Evolutionary conservation across 129 eudicot species (phyloP), one percentile per base, ranked within the genome.

Genomic region (Centrapalus pauciflorus): DNA sequence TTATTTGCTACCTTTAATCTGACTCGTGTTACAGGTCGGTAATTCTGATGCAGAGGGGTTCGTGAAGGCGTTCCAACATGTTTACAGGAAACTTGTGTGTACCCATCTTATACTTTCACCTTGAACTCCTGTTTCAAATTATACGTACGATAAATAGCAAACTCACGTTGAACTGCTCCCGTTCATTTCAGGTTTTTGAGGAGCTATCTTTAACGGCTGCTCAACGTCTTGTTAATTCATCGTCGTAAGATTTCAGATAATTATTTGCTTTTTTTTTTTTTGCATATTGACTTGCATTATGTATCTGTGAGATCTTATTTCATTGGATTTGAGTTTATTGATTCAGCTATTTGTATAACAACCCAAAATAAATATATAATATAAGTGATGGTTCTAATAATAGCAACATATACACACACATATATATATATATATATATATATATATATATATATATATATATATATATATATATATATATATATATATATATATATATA

Each of bases 31-130:
- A 17, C 75, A 87, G 97, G 79, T 87, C 38, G 87, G 87, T 30
- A 40, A 90, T 64, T 70, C 93, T 21, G 90, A 87, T 43, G 97
- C 95, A 40, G 90, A 84, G 69, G 77, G 71, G 62, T 90, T 90
- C 48, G 90, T 89, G 67, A 80, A 90, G 82, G 87, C 87, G 27
- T 90, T 90, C 71, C 87, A 84, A 69, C 85, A 77, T 55, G 83
- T 80, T 34, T 82, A 90, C 48, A 61, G 70, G 73, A 87, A 84
- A 69, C 97, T 90, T 45, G 97, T 90, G 55, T 45, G 97, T 76
- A 24, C 29, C 21, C 29, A 30, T 35, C 37, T 38, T 41, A 29
- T 34, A 14, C 14, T 63, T 7, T 13, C 1, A 32, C 49, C 1
- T 67, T 19, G 2, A 12, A 11, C 55, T 46, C 16, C 13, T 38